These are phyloP conservation scores for Termitomyces sp. DNA, from an alignment of 768 basidiomycete genomes.

Conservation along the genomic window DNA sequence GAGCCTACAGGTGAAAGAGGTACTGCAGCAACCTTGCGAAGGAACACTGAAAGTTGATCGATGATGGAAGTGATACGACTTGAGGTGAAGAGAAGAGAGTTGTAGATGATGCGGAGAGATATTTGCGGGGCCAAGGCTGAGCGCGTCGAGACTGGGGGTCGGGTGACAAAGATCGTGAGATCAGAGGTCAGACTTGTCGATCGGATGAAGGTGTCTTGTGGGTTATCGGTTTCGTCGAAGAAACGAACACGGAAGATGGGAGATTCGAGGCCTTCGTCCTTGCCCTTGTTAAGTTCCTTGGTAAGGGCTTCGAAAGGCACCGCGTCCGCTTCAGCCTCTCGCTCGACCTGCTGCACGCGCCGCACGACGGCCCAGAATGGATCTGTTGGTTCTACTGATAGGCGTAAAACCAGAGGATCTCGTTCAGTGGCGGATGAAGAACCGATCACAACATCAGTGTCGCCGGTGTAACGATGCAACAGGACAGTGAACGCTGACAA, in stretches of 20 bases:
- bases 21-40: slow-evolving; percentile 66
- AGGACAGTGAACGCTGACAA: slow-evolving; percentile 90
- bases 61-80: slow-evolving; percentile 73
- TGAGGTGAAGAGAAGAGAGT: slow-evolving; percentile 88
- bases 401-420: slow-evolving; percentile 79
- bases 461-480: slow-evolving; percentile 92
- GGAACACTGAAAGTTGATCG: slow-evolving; percentile 79
- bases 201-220: slow-evolving; percentile 69
- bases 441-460: slow-evolving; percentile 89
- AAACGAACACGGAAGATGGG: slow-evolving; percentile 94
- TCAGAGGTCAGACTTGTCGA: slow-evolving; percentile 87
- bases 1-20: slow-evolving; percentile 72
- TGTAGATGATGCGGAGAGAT: slow-evolving; percentile 84
- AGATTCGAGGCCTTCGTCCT: slow-evolving; percentile 54
- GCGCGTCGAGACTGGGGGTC: slow-evolving; percentile 64
- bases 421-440: slow-evolving; percentile 75
- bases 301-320: slow-evolving; percentile 80
- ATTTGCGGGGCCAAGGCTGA: slow-evolving; percentile 71
- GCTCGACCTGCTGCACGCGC: slow-evolving; percentile 80
- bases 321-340: slow-evolving; percentile 76
- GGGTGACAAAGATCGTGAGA: slow-evolving; percentile 84
- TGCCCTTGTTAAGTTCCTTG: slow-evolving; percentile 61
- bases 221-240: slow-evolving; percentile 85
- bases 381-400: slow-evolving; percentile 80
- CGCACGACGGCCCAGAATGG: slow-evolving; percentile 87